Conservation (phyloP, 805 yeast species). For the Zygotorulaspora chibaensis region DNA sequence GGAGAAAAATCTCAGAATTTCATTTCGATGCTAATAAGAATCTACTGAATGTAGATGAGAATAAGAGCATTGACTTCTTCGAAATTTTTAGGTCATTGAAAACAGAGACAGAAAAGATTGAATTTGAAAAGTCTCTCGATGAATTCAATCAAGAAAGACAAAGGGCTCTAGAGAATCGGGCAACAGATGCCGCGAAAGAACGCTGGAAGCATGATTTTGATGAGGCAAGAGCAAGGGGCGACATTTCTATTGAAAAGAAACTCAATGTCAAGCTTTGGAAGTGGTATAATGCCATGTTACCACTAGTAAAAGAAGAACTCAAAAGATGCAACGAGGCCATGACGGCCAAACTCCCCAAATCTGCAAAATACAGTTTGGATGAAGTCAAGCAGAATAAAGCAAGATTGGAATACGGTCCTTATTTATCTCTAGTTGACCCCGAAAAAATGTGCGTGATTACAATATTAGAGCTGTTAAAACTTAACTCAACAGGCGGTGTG, state of each 20-base stretch:
- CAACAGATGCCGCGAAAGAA: conserved; percentile 79
- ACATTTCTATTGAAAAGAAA: conserved; percentile 48
- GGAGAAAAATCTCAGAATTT: conserved; percentile 32
- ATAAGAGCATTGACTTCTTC: conserved; percentile 52
- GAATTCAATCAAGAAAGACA: conserved; percentile 73
- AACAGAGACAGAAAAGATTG: conserved; percentile 42
- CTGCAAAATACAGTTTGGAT: not conserved
- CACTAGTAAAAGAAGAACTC: conserved; percentile 65
- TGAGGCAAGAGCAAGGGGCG: conserved; percentile 56
- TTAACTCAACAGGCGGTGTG: conserved; percentile 70
- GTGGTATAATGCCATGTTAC: conserved; percentile 76
- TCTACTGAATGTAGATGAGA: conserved; percentile 27
- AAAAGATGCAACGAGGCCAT: conserved; percentile 47
- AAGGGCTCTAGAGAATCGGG: conserved; percentile 62
- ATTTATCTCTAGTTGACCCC: conserved; percentile 63
- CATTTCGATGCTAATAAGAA: conserved; percentile 38
- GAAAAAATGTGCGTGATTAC: conserved; percentile 81
- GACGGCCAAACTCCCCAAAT: conserved; percentile 13
- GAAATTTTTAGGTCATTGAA: conserved; percentile 55
- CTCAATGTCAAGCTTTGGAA: conserved; percentile 73
- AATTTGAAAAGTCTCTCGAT: conserved; percentile 66
- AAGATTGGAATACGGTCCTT: conserved; percentile 69
- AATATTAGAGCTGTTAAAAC: conserved; percentile 71
- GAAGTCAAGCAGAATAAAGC: conserved; percentile 32
- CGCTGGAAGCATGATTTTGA: conserved; percentile 87